phyloP scores from a whole-genome alignment of 495 filamentous ascomycete species.

The Collariella sp. region DNA sequence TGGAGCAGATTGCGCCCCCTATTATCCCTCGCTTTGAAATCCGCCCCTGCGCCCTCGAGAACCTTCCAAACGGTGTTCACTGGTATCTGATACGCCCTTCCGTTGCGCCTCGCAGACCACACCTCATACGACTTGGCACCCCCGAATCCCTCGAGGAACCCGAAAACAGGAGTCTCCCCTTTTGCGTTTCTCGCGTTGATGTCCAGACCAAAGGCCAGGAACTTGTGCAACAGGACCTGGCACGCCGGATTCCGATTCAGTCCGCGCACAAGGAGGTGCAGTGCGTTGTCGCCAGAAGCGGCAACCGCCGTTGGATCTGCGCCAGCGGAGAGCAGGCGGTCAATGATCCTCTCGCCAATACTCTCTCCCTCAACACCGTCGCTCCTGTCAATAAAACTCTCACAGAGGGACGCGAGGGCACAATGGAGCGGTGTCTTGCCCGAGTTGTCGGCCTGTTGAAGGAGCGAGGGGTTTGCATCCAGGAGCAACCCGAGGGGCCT shows the following conservation, averaged over 20 bases:
- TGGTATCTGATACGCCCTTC: not conserved
- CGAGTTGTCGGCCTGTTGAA: slow-evolving; percentile 10
- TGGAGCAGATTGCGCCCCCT: slow-evolving; percentile 13
- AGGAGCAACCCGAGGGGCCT: not conserved
- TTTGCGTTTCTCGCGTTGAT: slow-evolving; percentile 26
- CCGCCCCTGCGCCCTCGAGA: slow-evolving; percentile 4
- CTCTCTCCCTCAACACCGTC: too few species aligned
- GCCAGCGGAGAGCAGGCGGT: slow-evolving; percentile 15
- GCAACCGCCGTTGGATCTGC: slow-evolving; percentile 14
- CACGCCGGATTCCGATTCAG: slow-evolving; percentile 1
- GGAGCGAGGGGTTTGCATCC: not conserved
- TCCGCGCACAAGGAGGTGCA: slow-evolving; percentile 15
- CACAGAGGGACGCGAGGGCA: slow-evolving; percentile 3
- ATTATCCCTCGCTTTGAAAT: slow-evolving; percentile 8
- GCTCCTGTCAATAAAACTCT: not conserved
- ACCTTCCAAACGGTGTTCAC: not conserved
- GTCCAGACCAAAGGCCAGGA: slow-evolving; percentile 19
- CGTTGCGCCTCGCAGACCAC: too few species aligned
- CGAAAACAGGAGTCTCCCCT: slow-evolving; percentile 29
- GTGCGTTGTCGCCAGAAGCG: slow-evolving; percentile 19
- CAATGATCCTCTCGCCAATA: not conserved
- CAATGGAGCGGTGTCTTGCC: slow-evolving; percentile 11
- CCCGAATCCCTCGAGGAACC: slow-evolving; percentile 6
- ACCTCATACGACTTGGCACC: too few species aligned
- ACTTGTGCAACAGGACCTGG: slow-evolving; percentile 10